phyloP scores from a whole-genome alignment of 495 filamentous ascomycete genomes.

The Annulohypoxylon moriforme region DNA sequence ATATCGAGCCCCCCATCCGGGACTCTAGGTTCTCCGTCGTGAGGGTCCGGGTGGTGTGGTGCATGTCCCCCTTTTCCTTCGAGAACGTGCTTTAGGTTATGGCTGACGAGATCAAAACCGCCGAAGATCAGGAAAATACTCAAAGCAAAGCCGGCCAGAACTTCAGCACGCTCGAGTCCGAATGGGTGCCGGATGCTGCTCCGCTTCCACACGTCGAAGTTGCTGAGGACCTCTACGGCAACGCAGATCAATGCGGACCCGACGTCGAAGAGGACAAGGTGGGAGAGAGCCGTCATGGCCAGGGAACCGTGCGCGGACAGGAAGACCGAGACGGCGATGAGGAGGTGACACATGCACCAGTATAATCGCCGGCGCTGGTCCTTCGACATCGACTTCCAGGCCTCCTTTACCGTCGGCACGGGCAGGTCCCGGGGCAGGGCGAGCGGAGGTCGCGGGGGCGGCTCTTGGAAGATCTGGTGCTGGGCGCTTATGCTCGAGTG shows the following conservation, averaged over 20 bases:
- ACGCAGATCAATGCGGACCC: constrained; percentile 93
- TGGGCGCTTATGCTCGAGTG: constrained; percentile 88
- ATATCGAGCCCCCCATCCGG: constrained; percentile 80
- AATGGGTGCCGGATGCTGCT: constrained; percentile 94
- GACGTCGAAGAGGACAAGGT: constrained; percentile 94
- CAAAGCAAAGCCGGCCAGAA: constrained; percentile 96
- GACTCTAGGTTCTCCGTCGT: constrained; percentile 66
- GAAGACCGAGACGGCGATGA: constrained; percentile 83
- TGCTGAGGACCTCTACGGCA: constrained; percentile 87
- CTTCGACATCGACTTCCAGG: constrained; percentile 82
- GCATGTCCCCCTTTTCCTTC: constrained; percentile 64
- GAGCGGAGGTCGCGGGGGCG: constrained; percentile 86
- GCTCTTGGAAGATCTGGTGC: constrained; percentile 96
- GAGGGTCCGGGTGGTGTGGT: constrained; percentile 76
- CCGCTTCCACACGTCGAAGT: constrained; percentile 97
- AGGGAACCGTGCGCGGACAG: constrained; percentile 88
- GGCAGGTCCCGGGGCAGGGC: constrained; percentile 93
- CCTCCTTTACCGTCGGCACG: constrained; percentile 90
- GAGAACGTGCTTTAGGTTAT: constrained; percentile 89
- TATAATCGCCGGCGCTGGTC: constrained; percentile 83
- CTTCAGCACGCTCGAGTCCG: constrained; percentile 88
- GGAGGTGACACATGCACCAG: constrained; percentile 91
- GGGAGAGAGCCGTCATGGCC: constrained; percentile 90
- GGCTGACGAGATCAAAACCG: constrained; percentile 93
- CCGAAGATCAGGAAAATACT: constrained; percentile 94